Conservation (phyloP, 345 rosid species). For the Carallia brachiata region DNA sequence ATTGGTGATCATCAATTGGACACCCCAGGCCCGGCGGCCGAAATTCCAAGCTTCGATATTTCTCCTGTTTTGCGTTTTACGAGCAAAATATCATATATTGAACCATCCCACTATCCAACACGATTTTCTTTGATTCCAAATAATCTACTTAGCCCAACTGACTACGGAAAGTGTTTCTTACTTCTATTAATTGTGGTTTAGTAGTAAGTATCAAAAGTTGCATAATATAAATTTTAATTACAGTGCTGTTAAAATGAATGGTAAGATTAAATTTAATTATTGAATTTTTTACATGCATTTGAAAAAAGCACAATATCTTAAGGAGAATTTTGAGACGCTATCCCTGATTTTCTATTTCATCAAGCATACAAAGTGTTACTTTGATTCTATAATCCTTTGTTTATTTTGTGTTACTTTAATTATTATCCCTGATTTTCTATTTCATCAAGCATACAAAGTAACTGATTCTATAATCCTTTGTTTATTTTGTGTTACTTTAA, state of each 20-base stretch:
- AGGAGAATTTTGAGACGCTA: too few species aligned
- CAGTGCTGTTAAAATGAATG: too few species aligned
- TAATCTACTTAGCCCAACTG: background rate
- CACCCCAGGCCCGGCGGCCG: background rate
- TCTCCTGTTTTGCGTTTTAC: constrained; percentile 26
- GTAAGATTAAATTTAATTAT: too few species aligned
- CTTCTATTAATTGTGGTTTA: too few species aligned
- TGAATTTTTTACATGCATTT: too few species aligned
- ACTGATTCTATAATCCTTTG: background rate
- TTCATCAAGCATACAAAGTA: background rate
- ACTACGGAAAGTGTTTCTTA: background rate
- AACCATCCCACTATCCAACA: constrained; percentile 34
- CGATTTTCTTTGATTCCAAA: background rate
- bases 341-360: too few species aligned
- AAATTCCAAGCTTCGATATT: constrained; percentile 11
- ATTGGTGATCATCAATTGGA: background rate
- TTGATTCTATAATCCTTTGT: background rate
- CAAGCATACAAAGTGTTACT: background rate
- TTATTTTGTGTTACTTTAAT: background rate
- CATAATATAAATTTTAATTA: too few species aligned
- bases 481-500: background rate
- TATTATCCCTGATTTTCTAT: too few species aligned
- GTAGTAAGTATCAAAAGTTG: too few species aligned
- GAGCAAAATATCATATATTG: constrained; percentile 23
- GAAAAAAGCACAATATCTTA: too few species aligned